Evolutionary conservation across 305 asterid species (phyloP).

Genomic region (Solanum chacoense): DNA sequence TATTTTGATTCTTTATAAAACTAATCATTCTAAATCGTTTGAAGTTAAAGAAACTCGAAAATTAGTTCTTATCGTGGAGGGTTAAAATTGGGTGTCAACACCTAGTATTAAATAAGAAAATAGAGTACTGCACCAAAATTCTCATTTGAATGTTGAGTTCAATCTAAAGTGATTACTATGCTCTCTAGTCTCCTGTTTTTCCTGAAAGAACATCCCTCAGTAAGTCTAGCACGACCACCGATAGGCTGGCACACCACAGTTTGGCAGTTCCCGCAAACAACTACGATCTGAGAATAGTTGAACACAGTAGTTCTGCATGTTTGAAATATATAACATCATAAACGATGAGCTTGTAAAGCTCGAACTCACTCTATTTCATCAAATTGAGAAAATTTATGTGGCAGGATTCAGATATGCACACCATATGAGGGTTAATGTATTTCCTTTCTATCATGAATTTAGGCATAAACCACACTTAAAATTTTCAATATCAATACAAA

Average conservation of each 20-base stretch:
- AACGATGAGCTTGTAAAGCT: neutral
- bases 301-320: slow-evolving; percentile 5
- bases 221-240: slow-evolving; percentile 7
- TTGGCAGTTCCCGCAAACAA: slow-evolving; percentile 10
- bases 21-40: too few species aligned
- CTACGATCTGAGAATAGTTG: slow-evolving; percentile 6
- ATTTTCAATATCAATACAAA: neutral
- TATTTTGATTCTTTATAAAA: too few species aligned
- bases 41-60: too few species aligned
- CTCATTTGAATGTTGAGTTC: neutral
- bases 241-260: slow-evolving; percentile 9
- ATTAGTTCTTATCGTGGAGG: too few species aligned
- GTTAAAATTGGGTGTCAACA: too few species aligned
- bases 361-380: too few species aligned
- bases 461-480: neutral
- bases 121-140: neutral
- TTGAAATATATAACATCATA: neutral
- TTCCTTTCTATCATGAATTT: neutral
- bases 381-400: neutral
- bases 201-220: slow-evolving; percentile 15
- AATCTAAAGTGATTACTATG: neutral
- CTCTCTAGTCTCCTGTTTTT: slow-evolving; percentile 1
- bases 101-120: neutral
- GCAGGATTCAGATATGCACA: neutral
- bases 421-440: neutral